phyloP scores from a whole-genome alignment of 1,139 yeast species.

The Blastobotrys persicus region DNA sequence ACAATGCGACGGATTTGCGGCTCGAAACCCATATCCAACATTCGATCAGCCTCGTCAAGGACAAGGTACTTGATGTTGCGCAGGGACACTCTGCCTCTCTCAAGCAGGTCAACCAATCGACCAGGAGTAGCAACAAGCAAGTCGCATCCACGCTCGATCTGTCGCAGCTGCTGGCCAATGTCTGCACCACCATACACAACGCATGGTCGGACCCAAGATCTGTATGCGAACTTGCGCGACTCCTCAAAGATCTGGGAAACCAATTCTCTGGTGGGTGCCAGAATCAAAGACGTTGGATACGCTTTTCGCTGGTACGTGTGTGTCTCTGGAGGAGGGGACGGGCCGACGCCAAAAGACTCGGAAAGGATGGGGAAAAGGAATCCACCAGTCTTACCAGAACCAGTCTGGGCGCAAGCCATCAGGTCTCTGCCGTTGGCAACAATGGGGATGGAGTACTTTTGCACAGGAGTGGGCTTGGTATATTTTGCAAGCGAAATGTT shows the following conservation, averaged over 20 bases:
- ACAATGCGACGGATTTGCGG: slow-evolving; percentile 98
- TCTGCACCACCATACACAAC: slow-evolving; percentile 99
- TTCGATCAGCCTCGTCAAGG: slow-evolving; percentile 98
- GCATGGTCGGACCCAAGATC: slow-evolving; percentile 98
- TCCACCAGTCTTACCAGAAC: slow-evolving; percentile 99
- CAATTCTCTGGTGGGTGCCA: slow-evolving; percentile 99
- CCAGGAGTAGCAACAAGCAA: slow-evolving; percentile 98
- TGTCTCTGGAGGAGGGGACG: slow-evolving; percentile 52
- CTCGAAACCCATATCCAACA: slow-evolving; percentile 99
- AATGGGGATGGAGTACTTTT: slow-evolving; percentile 96
- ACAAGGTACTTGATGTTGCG: slow-evolving; percentile 90
- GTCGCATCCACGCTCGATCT: slow-evolving; percentile 92
- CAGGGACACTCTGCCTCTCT: slow-evolving; percentile 90
- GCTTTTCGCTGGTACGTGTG: slow-evolving; percentile 56
- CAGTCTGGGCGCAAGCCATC: slow-evolving; percentile 99
- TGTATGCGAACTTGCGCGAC: slow-evolving; percentile 91
- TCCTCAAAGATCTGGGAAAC: slow-evolving; percentile 96
- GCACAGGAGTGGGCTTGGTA: slow-evolving; percentile 97
- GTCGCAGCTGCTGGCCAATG: slow-evolving; percentile 80
- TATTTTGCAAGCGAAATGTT: slow-evolving; percentile 87
- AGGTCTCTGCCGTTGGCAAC: slow-evolving; percentile 94
- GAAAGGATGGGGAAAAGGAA: slow-evolving; percentile 96
- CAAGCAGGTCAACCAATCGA: slow-evolving; percentile 92
- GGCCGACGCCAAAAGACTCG: slow-evolving; percentile 87
- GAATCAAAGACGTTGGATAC: slow-evolving; percentile 87